A percentile compares a stretch with the other conserved stretches of the same genome.
phyloP scores from a whole-genome alignment of 2,329 filamentous ascomycete genomes.

The Huntiella moniliformis region DNA sequence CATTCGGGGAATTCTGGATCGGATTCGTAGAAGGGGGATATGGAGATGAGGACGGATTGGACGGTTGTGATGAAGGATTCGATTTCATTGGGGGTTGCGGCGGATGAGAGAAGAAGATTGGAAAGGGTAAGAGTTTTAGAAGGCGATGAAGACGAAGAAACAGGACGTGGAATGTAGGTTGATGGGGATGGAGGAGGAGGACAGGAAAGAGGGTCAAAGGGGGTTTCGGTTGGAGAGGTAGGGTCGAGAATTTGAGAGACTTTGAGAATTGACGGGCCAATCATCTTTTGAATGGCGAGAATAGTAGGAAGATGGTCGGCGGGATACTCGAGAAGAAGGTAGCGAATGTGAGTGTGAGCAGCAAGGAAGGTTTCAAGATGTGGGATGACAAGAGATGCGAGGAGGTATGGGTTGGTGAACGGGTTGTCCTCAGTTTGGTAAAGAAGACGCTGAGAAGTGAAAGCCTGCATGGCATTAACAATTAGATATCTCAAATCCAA shows the following conservation, averaged over 20 bases:
- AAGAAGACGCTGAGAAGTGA: slow-evolving; percentile 30
- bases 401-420: slow-evolving; percentile 31
- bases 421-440: slow-evolving; percentile 34
- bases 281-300: slow-evolving; percentile 36
- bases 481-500: slow-evolving; percentile 44
- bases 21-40: slow-evolving; percentile 16
- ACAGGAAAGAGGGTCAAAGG: slow-evolving; percentile 9
- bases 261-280: slow-evolving; percentile 37
- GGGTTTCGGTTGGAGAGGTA: slow-evolving; percentile 15
- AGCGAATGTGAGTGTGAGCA: slow-evolving; percentile 31
- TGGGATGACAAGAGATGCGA: slow-evolving; percentile 39
- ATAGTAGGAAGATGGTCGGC: slow-evolving; percentile 36
- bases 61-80: slow-evolving; percentile 34
- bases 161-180: slow-evolving; percentile 6
- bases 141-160: not conserved
- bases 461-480: slow-evolving; percentile 39
- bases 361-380: slow-evolving; percentile 42
- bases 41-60: slow-evolving; percentile 28
- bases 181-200: slow-evolving; percentile 15
- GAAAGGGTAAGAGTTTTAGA: slow-evolving; percentile 27
- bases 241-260: slow-evolving; percentile 37
- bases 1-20: slow-evolving; percentile 1
- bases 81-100: slow-evolving; percentile 34
- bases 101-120: slow-evolving; percentile 37
- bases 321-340: slow-evolving; percentile 41